A percentile compares a stretch with the other conserved stretches of the same genome.
These are phyloP conservation scores for Aspergillus sojae DNA, from an alignment of 2,329 filamentous ascomycete species.

Conservation along the genomic window DNA sequence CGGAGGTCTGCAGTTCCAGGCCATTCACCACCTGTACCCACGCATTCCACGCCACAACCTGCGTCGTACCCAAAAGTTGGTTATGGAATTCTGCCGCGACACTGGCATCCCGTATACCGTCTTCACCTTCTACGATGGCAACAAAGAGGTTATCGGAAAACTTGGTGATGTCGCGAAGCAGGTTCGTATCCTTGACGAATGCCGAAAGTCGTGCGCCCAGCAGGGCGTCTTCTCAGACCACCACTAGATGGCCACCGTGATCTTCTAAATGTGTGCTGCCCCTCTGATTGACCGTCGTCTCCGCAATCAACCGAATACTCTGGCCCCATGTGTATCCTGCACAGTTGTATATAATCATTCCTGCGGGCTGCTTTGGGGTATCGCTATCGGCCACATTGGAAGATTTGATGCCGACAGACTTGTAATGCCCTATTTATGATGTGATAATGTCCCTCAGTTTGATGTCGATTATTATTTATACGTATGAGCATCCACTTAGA, in stretches of 20 bases:
- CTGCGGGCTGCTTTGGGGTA: slow-evolving; percentile 1
- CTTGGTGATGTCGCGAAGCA: slow-evolving; percentile 80
- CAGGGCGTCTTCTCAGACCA: slow-evolving; percentile 37
- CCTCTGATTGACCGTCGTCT: neutral
- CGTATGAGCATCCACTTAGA: neutral
- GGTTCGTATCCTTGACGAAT: slow-evolving; percentile 75
- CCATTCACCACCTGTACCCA: slow-evolving; percentile 83
- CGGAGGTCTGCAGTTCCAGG: slow-evolving; percentile 86
- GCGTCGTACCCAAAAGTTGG: slow-evolving; percentile 71
- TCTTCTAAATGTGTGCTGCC: neutral
- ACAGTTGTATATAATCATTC: neutral
- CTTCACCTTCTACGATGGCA: slow-evolving; percentile 82
- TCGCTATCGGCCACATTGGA: neutral
- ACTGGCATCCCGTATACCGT: slow-evolving; percentile 82
- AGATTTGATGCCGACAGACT: neutral
- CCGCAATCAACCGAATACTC: neutral
- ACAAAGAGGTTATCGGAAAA: slow-evolving; percentile 75
- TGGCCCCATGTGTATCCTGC: neutral
- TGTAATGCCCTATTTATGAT: slow-evolving; percentile 11
- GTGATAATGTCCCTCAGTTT: neutral
- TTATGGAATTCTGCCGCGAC: slow-evolving; percentile 79
- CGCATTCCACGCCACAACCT: slow-evolving; percentile 84
- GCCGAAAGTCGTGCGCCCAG: slow-evolving; percentile 56
- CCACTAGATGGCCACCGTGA: slow-evolving; percentile 22
- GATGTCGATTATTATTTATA: neutral